A percentile compares a stretch with the other conserved stretches of the same genome.
These are phyloP conservation scores for Gigaspora rosea DNA, from an alignment of 192 early-diverging fungal genomes.

Conservation along the genomic window DNA sequence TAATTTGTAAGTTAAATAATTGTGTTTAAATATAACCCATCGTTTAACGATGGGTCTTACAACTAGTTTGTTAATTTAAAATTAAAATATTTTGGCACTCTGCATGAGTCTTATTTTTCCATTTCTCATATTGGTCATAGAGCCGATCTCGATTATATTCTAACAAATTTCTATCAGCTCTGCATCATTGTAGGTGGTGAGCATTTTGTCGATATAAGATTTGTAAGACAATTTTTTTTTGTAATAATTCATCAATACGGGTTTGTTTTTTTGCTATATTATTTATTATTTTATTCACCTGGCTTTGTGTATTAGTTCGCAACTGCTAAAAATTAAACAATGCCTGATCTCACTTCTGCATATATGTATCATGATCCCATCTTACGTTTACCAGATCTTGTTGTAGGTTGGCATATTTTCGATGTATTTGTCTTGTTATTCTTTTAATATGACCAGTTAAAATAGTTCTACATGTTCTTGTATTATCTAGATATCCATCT, in stretches of 20 bases:
- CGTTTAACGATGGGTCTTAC: no score
- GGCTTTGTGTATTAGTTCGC: neutral
- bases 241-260: neutral
- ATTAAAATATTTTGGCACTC: no score
- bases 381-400: no score
- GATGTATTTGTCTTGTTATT: neutral
- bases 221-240: constrained; percentile 14
- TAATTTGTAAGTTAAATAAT: no score
- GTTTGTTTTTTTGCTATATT: no score
- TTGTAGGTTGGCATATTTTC: no score
- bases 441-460: neutral
- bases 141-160: constrained; percentile 1
- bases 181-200: neutral
- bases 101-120: neutral
- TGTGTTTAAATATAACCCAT: no score
- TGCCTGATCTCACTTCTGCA: neutral
- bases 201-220: constrained; percentile 6
- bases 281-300: neutral
- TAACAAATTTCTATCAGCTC: neutral
- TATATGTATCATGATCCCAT: neutral
- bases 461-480: neutral
- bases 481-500: neutral
- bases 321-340: neutral
- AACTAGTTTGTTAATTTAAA: no score
- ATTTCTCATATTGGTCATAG: constrained; percentile 12